These are phyloP conservation scores for Sideroxylon spinosum DNA, from an alignment of 179 eudicot genomes.

Conservation along the genomic window DNA sequence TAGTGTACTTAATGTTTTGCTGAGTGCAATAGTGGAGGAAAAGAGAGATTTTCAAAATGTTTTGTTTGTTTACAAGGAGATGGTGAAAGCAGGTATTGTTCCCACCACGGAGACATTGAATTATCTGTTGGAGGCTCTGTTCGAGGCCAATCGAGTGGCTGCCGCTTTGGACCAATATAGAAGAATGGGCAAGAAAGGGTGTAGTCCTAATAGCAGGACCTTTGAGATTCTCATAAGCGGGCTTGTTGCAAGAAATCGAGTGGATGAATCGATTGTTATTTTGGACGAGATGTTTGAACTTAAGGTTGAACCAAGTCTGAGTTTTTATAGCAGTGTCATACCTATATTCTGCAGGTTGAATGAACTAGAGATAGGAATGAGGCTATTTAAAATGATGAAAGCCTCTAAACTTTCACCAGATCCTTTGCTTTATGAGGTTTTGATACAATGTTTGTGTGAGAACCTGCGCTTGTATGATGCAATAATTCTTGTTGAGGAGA, in stretches of 20 bases:
- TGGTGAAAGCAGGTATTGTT: constrained; percentile 56
- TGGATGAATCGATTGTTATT: constrained; percentile 42
- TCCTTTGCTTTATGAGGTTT: constrained; percentile 31
- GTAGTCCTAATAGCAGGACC: constrained; percentile 59
- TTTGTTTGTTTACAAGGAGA: constrained; percentile 59
- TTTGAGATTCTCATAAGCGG: constrained; percentile 54
- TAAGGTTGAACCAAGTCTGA: constrained; percentile 37
- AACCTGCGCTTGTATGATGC: constrained; percentile 41
- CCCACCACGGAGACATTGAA: constrained; percentile 60
- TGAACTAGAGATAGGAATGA: constrained; percentile 35
- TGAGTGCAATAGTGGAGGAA: constrained; percentile 49
- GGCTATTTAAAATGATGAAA: constrained; percentile 48
- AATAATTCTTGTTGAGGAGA: constrained; percentile 40
- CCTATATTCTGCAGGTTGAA: constrained; percentile 39
- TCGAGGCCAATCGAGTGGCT: constrained; percentile 42
- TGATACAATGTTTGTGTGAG: constrained; percentile 38
- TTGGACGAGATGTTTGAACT: constrained; percentile 44
- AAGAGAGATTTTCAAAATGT: constrained; percentile 47
- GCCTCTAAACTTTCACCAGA: constrained; percentile 38
- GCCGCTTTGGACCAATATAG: constrained; percentile 56
- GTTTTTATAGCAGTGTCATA: constrained; percentile 39
- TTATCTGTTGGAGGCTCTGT: constrained; percentile 48
- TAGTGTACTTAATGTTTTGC: constrained; percentile 36
- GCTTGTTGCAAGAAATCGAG: constrained; percentile 32
- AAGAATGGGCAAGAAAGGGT: constrained; percentile 55